Percentiles rank a stretch among this genome's conserved stretches.
phyloP scores from a whole-genome alignment of 2,329 filamentous ascomycete genomes.

The Mollisiaceae sp. region DNA sequence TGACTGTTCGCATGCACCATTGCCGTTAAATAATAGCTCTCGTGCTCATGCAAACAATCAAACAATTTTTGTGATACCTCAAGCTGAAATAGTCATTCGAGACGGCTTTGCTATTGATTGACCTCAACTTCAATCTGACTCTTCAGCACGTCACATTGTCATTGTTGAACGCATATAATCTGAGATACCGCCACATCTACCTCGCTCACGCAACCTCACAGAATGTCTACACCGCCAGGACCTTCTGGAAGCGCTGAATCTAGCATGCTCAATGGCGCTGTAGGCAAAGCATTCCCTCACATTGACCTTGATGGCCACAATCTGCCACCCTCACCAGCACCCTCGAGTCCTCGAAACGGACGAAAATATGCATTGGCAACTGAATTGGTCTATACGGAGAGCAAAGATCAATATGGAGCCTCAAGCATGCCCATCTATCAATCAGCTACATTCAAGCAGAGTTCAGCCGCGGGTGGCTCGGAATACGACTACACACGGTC shows the following conservation, averaged over 20 bases:
- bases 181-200: conserved; percentile 3
- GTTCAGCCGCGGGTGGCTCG: conserved; percentile 74
- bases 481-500: conserved; percentile 99
- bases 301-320: conserved; percentile 84
- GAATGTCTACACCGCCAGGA: conserved; percentile 44
- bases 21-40: conserved; percentile 8
- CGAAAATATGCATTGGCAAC: conserved; percentile 93
- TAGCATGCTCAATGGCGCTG: conserved; percentile 35
- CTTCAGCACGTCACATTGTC: background rate
- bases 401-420: conserved; percentile 94
- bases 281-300: conserved; percentile 46
- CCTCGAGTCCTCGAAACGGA: conserved; percentile 85
- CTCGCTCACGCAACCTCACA: conserved; percentile 16
- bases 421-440: conserved; percentile 98
- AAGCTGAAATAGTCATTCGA: conserved; percentile 3
- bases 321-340: conserved; percentile 88
- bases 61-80: conserved; percentile 4
- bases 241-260: conserved; percentile 28
- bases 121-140: conserved; percentile 26
- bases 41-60: background rate
- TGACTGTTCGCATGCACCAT: background rate
- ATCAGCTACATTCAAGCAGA: conserved; percentile 97
- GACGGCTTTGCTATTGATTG: conserved; percentile 19
- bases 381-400: conserved; percentile 94
- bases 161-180: conserved; percentile 8